Evolutionary conservation across 139 green algal species (phyloP).

Genomic region (Yamagishiella unicocca): DNA sequence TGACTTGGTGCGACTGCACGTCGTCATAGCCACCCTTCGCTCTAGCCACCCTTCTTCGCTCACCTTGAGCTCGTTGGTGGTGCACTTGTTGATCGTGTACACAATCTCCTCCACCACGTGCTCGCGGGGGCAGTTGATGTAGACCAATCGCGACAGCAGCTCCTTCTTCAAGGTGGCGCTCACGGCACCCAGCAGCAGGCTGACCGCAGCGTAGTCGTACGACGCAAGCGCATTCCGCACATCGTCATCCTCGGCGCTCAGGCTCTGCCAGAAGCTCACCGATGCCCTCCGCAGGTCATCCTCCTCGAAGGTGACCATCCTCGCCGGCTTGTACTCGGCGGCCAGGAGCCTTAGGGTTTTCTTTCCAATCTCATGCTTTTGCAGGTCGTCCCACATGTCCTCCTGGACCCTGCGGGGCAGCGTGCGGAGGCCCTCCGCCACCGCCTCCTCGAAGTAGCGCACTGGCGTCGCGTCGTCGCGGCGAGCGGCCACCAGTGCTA

Average conservation of each 20-base stretch:
- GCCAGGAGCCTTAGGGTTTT: background rate
- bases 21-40: too few relatives aligned
- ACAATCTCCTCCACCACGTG: constrained; percentile 21
- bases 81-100: background rate
- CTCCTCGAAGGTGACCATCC: background rate
- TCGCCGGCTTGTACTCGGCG: background rate
- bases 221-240: background rate
- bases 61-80: constrained; percentile 20
- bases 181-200: background rate
- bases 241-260: background rate
- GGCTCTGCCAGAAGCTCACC: background rate
- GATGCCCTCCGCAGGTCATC: background rate
- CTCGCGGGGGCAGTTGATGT: constrained; percentile 14
- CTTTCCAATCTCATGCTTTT: constrained; percentile 1
- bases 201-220: background rate
- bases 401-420: background rate
- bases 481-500: background rate
- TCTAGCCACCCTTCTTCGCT: too few relatives aligned
- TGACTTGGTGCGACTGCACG: too few relatives aligned
- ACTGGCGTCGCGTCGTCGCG: background rate
- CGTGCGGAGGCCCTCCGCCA: background rate
- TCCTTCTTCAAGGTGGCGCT: background rate
- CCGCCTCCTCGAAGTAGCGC: constrained; percentile 12
- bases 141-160: background rate
- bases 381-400: constrained; percentile 1